Conservation (phyloP, 208 protist species). For the Naegleria gruberi region DNA sequence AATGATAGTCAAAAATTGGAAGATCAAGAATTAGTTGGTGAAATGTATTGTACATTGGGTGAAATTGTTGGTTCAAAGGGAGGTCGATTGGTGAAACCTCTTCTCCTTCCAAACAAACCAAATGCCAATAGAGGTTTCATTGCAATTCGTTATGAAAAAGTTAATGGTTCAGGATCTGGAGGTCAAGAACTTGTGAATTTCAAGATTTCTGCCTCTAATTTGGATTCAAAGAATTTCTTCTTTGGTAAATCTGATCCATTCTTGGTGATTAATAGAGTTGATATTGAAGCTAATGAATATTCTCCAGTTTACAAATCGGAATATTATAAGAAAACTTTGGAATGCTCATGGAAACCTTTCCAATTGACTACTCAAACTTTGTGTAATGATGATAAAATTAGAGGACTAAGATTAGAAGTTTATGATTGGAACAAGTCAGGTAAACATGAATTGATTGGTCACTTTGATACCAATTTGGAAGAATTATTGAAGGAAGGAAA, state of each 20-base stretch:
- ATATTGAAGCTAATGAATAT: not conserved
- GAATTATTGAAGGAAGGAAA: not conserved
- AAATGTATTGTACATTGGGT: slow-evolving; percentile 21
- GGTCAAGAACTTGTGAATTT: not conserved
- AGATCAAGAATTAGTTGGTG: slow-evolving; percentile 30
- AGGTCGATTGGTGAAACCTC: not conserved
- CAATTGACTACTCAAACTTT: slow-evolving; percentile 21
- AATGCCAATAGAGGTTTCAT: slow-evolving; percentile 8
- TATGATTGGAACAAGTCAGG: slow-evolving; percentile 20
- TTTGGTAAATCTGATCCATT: slow-evolving; percentile 24
- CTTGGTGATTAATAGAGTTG: not conserved
- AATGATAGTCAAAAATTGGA: not conserved
- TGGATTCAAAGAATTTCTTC: not conserved
- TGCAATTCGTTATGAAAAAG: not conserved
- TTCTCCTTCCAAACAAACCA: not conserved
- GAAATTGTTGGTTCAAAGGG: slow-evolving; percentile 6
- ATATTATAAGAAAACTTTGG: not conserved
- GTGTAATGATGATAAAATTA: slow-evolving; percentile 25
- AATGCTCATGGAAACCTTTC: slow-evolving; percentile 21
- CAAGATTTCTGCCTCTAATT: not conserved
- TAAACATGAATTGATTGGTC: slow-evolving; percentile 27
- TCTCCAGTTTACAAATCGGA: slow-evolving; percentile 28
- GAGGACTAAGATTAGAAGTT: not conserved
- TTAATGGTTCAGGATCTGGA: not conserved
- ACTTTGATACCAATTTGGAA: not conserved